Base-by-base conservation (phyloP, 352 stramenopile species). In the Porosira glacialis region DNA sequence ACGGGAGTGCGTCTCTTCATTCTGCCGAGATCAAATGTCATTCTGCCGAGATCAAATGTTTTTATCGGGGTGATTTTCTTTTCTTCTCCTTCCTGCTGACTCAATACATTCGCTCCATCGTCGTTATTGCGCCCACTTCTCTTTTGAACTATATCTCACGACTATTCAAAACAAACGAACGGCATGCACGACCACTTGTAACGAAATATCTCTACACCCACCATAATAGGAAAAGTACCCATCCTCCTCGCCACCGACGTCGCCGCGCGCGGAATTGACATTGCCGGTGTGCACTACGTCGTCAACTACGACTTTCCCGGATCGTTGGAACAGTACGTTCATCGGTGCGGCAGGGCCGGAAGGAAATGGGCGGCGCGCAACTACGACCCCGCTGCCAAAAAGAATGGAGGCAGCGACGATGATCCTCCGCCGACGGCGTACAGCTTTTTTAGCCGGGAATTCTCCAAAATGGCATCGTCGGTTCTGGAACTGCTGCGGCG, bases 291-390 rank as follows among this genome's bases (percentile, higher is more conserved):
- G 21, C 94, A 97, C 80, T 93, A 96, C 49, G 96, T 98, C 21
- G 80, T 99, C 36, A 98, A 98, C 81, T 98, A 96, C 81, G 97
- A 93, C 39, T 98, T 98, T 80, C 95, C 95, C 30, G 69, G 98
- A 17, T 97, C 94, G 17, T 98, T 98, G 66, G 95, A 98, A 71
- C 94, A 97, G 78, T 97, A 98, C 75, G 93, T 97, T 24, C 94
- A 97, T 70, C 84, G 95, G 47, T 97, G 98, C 73, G 95, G 95
- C 2, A 86, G 95, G 27, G 97, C 95, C 0, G 94, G n/a, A n/a
- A n/a, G n/a, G n/a, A n/a, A n/a, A n/a, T n/a, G n/a, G n/a, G 15
- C 15, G 7, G 15, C 33, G 33, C 33, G 15, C 33, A 41, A 41
- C 8, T 41, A 41, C 33, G 33, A 15, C 8, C 33, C 33, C 33